Evolutionary conservation across 169 alveolate species (phyloP), one percentile per base, ranked within the genome.

Genomic region (Eimeria acervulina): DNA sequence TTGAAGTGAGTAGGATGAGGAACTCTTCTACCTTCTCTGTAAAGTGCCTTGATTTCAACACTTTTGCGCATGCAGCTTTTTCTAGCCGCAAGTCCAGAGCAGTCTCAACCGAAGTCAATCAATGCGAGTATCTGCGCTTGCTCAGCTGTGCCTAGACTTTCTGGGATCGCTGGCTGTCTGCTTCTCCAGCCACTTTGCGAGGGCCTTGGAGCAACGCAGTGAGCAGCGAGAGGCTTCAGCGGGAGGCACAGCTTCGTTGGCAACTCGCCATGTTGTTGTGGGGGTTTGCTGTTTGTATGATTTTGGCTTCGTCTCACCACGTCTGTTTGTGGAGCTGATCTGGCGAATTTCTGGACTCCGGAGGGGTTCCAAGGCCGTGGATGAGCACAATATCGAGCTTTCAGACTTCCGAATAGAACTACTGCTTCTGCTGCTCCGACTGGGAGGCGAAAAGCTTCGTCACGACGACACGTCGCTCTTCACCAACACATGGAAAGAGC

Each of bases 361-460:
- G 15, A 55, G 2, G 15, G 84, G n/a, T 42, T 19, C 83, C n/a
- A 66, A 33, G 38, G 68, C 19, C 13, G 31, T 61, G 42, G 31
- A 7, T 28, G 63, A 40, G 42, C 51, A 33, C 40, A 66, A 26
- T 10, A 23, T 28, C 72, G 95, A 23, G 19, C 87, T 81, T 2
- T 17, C 88, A 13, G 96, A 93, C 31, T 93, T 93, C 31, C 96
- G 90, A n/a, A 78, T 93, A 21, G 96, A 93, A 76, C 74, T 87
- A 36, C 59, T 93, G 66, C 63, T 93, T 70, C 72, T 93, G 93
- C 85, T 81, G 1, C 93, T 93, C 23, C 92, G 96, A 52, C 47
- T 93, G 88, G 96, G 93, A 52, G 96, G 96, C 38, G 93, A 83
- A 52, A 93, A 81, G 76, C 96, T 93, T 26, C 81, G 93, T 28